Base-by-base conservation (phyloP, 768 basidiomycete species). In the Mycena filopes region DNA sequence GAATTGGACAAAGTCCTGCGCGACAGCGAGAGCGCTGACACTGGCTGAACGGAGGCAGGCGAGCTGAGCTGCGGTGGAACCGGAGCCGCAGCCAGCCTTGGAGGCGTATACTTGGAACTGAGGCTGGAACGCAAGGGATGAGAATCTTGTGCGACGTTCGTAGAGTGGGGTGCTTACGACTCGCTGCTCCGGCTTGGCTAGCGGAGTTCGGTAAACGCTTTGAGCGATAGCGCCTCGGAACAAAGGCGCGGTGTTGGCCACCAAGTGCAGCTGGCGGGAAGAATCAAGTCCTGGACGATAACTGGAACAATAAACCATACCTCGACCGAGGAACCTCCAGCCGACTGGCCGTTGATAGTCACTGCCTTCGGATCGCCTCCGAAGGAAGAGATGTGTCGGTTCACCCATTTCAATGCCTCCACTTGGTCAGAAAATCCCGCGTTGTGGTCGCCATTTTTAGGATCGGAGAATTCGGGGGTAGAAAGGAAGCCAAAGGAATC, bases 401-500 rank as follows among this genome's bases (percentile, higher is more conserved):
- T 82, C 0, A 91, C 84, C 90, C 90, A 93, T 71, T 82, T 74
- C 23, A 93, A 72, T 7, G 87, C 89, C 55, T 84, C 77, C 2
- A 88, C 84, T 71, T 91, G 87, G 74, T 90, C 90, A 21, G 76
- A 71, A 75, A 87, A 84, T 5, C 86, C 86, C 9, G 77, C 83
- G 56, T 89, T 88, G 57, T 84, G 73, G 69, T 88, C 85, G 0
- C 84, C 86, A 26, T 79, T 69, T 0, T 65, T 57, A 12, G 77
- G 33, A 56, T 83, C 74, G 2, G 69, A 56, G 57, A 89, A 81
- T 23, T 82, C 84, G 2, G 88, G 85, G 10, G 77, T 71, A 1
- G 86, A 74, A 28, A 89, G 82, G 77, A 90, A 91, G 26, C 90
- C 90, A 69, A 91, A 83, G 0, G 86, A 83, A 55, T 82, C 82